phyloP scores from a whole-genome alignment of 495 filamentous ascomycete species.

The Neurospora sp. region DNA sequence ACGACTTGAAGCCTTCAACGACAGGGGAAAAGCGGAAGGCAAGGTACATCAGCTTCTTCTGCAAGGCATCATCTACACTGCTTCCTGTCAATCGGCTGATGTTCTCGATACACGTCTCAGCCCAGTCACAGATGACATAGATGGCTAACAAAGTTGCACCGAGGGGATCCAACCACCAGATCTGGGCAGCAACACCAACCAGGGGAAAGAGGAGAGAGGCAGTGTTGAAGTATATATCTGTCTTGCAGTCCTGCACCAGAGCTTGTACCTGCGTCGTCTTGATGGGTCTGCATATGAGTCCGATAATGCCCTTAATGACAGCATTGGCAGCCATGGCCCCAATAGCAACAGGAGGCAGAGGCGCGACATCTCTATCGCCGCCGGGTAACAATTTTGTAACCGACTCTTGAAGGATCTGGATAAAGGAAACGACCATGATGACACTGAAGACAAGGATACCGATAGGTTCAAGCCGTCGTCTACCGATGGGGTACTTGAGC shows the following conservation, averaged over 20 bases:
- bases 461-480: constrained; percentile 36
- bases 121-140: constrained; percentile 42
- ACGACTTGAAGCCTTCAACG: constrained; percentile 34
- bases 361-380: constrained; percentile 12
- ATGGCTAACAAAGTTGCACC: constrained; percentile 37
- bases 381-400: constrained; percentile 32
- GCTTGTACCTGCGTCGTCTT: constrained; percentile 44
- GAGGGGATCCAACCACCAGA: constrained; percentile 42
- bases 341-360: constrained; percentile 31
- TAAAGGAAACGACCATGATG: constrained; percentile 43
- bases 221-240: constrained; percentile 42
- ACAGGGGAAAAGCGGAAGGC: constrained; percentile 36
- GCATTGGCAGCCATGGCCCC: constrained; percentile 32
- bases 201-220: constrained; percentile 40
- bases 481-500: constrained; percentile 36
- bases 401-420: constrained; percentile 39
- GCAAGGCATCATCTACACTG: constrained; percentile 20
- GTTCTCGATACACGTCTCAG: constrained; percentile 35
- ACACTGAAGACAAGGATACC: constrained; percentile 43
- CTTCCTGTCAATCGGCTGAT: constrained; percentile 34
- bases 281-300: constrained; percentile 32
- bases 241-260: constrained; percentile 40
- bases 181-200: constrained; percentile 26
- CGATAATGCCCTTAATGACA: constrained; percentile 36
- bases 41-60: constrained; percentile 35